phyloP scores from a whole-genome alignment of 345 rosid genomes.

The Iberis pinnata region DNA sequence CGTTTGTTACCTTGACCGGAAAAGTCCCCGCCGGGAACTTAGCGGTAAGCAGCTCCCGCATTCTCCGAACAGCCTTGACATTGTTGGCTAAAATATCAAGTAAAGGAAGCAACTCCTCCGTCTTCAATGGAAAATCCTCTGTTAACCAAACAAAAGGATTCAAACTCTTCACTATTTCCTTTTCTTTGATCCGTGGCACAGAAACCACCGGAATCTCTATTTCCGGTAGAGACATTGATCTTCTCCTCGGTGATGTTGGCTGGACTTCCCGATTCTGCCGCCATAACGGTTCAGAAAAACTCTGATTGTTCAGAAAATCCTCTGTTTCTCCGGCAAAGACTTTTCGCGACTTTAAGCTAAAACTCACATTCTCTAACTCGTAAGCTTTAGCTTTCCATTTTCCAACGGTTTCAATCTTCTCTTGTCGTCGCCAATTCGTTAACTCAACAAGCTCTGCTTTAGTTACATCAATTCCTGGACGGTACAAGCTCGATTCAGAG shows the following conservation, averaged over 20 bases:
- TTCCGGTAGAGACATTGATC: constrained; percentile 39
- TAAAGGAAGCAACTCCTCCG: constrained; percentile 85
- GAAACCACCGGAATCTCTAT: constrained; percentile 13
- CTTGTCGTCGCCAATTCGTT: constrained; percentile 79
- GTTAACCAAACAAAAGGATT: constrained; percentile 93
- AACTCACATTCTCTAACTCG: constrained; percentile 65
- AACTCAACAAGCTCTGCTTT: constrained; percentile 65
- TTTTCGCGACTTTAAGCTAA: constrained; percentile 68
- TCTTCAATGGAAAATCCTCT: constrained; percentile 66
- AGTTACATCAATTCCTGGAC: constrained; percentile 98
- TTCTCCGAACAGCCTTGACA: constrained; percentile 90
- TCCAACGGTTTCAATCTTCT: constrained; percentile 63
- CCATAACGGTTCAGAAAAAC: constrained; percentile 43
- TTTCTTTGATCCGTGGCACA: constrained; percentile 49
- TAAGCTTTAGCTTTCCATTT: constrained; percentile 80
- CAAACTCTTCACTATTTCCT: constrained; percentile 75
- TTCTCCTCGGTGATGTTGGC: no score
- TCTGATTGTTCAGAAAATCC: constrained; percentile 20
- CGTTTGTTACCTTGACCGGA: constrained; percentile 71
- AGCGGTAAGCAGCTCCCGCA: constrained; percentile 77
- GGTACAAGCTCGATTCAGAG: constrained; percentile 63
- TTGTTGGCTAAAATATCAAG: constrained; percentile 88
- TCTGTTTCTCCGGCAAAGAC: constrained; percentile 55
- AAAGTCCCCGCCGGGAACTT: constrained; percentile 84
- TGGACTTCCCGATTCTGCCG: constrained; percentile 56